Conservation (phyloP, 78 protist genomes). For the Thecamonas trahens region DNA sequence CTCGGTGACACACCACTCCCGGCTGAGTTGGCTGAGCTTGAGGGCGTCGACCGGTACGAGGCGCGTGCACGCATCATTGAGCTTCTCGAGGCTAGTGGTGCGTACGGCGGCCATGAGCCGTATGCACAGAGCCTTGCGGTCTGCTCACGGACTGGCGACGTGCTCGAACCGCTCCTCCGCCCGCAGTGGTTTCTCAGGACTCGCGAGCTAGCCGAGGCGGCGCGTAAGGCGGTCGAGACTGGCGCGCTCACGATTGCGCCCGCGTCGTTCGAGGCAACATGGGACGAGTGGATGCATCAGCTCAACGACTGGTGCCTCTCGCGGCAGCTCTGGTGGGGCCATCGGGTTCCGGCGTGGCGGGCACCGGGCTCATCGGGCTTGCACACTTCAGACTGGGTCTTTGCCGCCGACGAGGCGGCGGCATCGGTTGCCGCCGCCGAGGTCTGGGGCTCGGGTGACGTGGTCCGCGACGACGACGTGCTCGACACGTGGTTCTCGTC, state of each 20-base stretch:
- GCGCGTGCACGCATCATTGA: conserved; percentile 56
- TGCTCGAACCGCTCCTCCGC: conserved; percentile 82
- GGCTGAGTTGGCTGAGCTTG: background rate
- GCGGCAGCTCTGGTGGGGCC: conserved; percentile 99
- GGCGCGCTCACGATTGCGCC: conserved; percentile 66
- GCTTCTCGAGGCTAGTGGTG: background rate
- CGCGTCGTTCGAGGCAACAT: background rate
- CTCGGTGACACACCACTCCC: background rate
- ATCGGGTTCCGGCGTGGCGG: conserved; percentile 95
- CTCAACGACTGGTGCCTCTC: conserved; percentile 90
- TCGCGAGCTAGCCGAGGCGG: conserved; percentile 22
- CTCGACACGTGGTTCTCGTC: conserved; percentile 94
- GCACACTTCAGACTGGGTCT: conserved; percentile 28
- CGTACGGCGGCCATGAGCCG: conserved; percentile 12
- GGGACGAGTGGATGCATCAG: conserved; percentile 53
- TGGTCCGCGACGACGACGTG: conserved; percentile 83
- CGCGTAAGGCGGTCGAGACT: conserved; percentile 21
- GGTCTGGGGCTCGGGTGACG: conserved; percentile 46
- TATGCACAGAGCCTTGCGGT: conserved; percentile 60
- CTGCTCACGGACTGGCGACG: conserved; percentile 63
- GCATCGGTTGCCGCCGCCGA: conserved; percentile 24
- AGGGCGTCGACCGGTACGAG: conserved; percentile 53
- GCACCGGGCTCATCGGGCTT: conserved; percentile 25
- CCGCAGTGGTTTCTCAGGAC: conserved; percentile 91
- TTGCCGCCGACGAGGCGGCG: conserved; percentile 5